phyloP scores from a whole-genome alignment of 1,284 basidiomycete genomes.

The Fomitopsis pinicola region DNA sequence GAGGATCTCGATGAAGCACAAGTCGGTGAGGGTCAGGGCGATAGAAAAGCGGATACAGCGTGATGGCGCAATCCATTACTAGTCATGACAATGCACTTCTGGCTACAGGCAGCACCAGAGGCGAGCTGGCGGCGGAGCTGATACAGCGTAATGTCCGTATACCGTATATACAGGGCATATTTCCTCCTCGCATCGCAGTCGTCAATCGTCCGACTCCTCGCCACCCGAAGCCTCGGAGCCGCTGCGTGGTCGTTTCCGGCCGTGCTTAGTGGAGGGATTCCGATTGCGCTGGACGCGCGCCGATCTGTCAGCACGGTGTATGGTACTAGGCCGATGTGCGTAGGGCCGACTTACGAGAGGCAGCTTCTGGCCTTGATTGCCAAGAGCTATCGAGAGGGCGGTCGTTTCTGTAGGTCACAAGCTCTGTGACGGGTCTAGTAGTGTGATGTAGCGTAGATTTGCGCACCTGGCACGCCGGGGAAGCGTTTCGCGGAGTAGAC shows the following conservation, averaged over 20 bases:
- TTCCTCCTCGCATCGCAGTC: not conserved
- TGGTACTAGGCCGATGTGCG: constrained; percentile 7
- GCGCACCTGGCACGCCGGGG: constrained; percentile 84
- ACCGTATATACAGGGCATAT: not conserved
- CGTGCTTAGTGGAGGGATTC: constrained; percentile 51
- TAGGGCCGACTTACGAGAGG: constrained; percentile 58
- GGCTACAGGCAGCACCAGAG: not conserved
- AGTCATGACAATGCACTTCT: constrained; percentile 1
- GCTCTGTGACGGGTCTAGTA: constrained; percentile 8
- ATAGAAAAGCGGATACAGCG: constrained; percentile 9
- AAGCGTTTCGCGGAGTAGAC: constrained; percentile 92
- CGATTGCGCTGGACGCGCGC: constrained; percentile 55
- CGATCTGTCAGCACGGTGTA: constrained; percentile 7
- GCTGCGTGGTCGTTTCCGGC: constrained; percentile 42
- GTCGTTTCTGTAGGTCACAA: constrained; percentile 62
- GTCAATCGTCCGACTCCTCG: constrained; percentile 46
- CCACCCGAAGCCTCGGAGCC: constrained; percentile 41
- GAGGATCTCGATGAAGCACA: constrained; percentile 25
- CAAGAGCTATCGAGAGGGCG: constrained; percentile 85
- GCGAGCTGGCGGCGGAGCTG: not conserved
- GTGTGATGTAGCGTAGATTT: constrained; percentile 6
- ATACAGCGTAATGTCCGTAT: not conserved
- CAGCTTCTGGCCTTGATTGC: constrained; percentile 87
- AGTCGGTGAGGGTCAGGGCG: constrained; percentile 5
- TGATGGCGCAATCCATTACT: not conserved